Percentiles rank a stretch among this genome's conserved stretches.
Conservation (phyloP, 2,329 filamentous ascomycete species). For the Cordyceps tenuipes region DNA sequence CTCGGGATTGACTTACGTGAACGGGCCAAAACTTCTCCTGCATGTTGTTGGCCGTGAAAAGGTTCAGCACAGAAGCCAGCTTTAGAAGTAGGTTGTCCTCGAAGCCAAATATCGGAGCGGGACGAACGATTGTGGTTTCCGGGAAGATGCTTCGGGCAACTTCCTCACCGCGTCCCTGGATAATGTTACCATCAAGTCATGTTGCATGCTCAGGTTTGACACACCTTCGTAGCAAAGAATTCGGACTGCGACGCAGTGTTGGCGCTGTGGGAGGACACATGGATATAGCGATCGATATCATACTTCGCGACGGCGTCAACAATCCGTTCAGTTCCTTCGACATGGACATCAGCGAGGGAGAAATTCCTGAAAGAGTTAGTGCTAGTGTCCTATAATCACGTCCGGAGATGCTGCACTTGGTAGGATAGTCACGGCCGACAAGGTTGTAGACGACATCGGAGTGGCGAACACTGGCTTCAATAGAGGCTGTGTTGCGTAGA, state of each 20-base stretch:
- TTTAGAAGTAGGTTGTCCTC: slow-evolving; percentile 87
- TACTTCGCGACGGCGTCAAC: slow-evolving; percentile 94
- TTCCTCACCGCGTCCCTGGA: slow-evolving; percentile 67
- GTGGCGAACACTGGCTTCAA: slow-evolving; percentile 93
- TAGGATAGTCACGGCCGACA: slow-evolving; percentile 88
- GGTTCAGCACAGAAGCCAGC: slow-evolving; percentile 69
- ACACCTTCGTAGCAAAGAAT: slow-evolving; percentile 83
- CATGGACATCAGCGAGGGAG: slow-evolving; percentile 80
- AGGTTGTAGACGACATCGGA: slow-evolving; percentile 98
- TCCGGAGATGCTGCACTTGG: slow-evolving; percentile 57
- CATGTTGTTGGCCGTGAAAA: slow-evolving; percentile 90
- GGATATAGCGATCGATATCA: slow-evolving; percentile 92
- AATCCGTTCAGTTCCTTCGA: slow-evolving; percentile 88
- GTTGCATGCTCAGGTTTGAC: slow-evolving; percentile 12
- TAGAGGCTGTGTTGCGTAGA: slow-evolving; percentile 84
- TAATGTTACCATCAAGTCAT: slow-evolving; percentile 13
- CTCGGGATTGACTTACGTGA: slow-evolving; percentile 51
- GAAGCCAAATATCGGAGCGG: slow-evolving; percentile 87
- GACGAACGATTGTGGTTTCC: slow-evolving; percentile 92
- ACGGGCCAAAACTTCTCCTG: slow-evolving; percentile 85
- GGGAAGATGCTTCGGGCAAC: slow-evolving; percentile 85
- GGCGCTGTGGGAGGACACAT: slow-evolving; percentile 93
- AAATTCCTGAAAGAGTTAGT: slow-evolving; percentile 68
- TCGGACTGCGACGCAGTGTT: slow-evolving; percentile 71
- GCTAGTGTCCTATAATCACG: slow-evolving; percentile 17